These are phyloP conservation scores for Rhizopus delemar DNA, from an alignment of 371 early-diverging fungal species.

Conservation along the genomic window DNA sequence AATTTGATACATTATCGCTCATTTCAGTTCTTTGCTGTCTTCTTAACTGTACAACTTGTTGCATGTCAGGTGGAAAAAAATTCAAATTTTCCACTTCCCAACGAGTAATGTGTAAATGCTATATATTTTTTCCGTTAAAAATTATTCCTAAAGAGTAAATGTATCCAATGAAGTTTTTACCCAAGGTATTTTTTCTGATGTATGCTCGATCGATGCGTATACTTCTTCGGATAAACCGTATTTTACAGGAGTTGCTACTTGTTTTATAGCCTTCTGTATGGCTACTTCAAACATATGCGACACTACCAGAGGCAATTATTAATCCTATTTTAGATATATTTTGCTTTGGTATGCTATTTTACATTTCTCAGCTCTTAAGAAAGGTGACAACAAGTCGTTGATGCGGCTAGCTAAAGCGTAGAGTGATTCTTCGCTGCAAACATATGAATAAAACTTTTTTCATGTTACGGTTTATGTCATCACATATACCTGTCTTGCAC, in stretches of 20 bases:
- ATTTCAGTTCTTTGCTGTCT: conserved; percentile 28
- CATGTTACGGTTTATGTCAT: neutral
- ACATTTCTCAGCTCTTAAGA: conserved; percentile 39
- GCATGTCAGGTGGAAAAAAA: conserved; percentile 38
- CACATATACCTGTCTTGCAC: conserved; percentile 39
- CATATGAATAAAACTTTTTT: neutral
- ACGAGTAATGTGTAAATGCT: conserved; percentile 51
- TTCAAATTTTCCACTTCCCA: conserved; percentile 61
- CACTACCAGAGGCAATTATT: conserved; percentile 13
- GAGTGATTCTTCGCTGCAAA: conserved; percentile 38
- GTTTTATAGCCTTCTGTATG: conserved; percentile 31
- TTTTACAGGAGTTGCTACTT: conserved; percentile 24
- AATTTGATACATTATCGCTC: conserved; percentile 16
- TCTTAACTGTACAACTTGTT: conserved; percentile 20
- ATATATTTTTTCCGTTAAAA: neutral
- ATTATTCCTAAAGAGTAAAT: neutral
- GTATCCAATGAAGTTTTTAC: neutral
- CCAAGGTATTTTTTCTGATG: conserved; percentile 26
- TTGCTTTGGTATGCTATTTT: conserved; percentile 3
- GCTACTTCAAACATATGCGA: conserved; percentile 26
- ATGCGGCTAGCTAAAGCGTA: conserved; percentile 28
- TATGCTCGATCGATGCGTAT: conserved; percentile 16
- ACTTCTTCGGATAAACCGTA: conserved; percentile 32
- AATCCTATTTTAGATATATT: neutral
- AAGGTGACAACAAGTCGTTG: conserved; percentile 43